Percentiles rank a stretch among this genome's conserved stretches.
phyloP scores from a whole-genome alignment of 2,329 filamentous ascomycete species.

The Myriangium duriaei region DNA sequence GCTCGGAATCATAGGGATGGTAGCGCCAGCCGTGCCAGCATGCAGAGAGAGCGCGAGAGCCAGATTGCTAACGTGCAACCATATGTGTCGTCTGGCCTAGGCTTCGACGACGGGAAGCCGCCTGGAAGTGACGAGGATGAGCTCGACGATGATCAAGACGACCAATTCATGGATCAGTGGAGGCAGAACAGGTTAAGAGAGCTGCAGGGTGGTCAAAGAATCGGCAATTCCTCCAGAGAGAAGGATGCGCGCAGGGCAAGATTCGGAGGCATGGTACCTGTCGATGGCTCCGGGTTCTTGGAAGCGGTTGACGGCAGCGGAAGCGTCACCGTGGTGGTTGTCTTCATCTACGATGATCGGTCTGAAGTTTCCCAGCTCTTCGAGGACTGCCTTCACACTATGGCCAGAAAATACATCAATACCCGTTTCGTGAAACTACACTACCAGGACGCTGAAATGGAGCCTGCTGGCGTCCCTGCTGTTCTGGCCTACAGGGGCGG shows the following conservation, averaged over 20 bases:
- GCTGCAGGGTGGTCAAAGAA: constrained; percentile 34
- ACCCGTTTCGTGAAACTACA: constrained; percentile 85
- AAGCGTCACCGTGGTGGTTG: constrained; percentile 71
- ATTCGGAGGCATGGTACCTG: constrained; percentile 68
- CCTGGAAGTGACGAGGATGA: constrained; percentile 39
- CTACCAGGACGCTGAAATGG: constrained; percentile 87
- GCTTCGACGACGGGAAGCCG: constrained; percentile 5
- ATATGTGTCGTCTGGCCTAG: constrained; percentile 7
- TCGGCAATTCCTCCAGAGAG: not conserved
- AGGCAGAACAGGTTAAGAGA: constrained; percentile 67
- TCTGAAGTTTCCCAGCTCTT: constrained; percentile 68
- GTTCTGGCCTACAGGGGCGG: constrained; percentile 80
- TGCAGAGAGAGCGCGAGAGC: constrained; percentile 4
- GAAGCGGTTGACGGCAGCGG: constrained; percentile 88
- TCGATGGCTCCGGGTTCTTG: constrained; percentile 86
- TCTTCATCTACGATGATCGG: constrained; percentile 85
- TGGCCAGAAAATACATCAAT: constrained; percentile 58
- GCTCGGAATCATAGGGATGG: not conserved
- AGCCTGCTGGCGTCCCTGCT: constrained; percentile 75
- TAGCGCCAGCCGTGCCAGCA: constrained; percentile 1
- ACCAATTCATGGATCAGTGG: constrained; percentile 74
- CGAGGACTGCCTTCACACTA: constrained; percentile 61
- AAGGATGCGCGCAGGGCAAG: constrained; percentile 31
- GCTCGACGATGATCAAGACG: constrained; percentile 55
- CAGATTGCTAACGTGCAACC: constrained; percentile 5